A percentile compares a stretch with the other conserved stretches of the same genome.
Evolutionary conservation across 139 green algal species (phyloP).

Genomic region (Microglena sp.): DNA sequence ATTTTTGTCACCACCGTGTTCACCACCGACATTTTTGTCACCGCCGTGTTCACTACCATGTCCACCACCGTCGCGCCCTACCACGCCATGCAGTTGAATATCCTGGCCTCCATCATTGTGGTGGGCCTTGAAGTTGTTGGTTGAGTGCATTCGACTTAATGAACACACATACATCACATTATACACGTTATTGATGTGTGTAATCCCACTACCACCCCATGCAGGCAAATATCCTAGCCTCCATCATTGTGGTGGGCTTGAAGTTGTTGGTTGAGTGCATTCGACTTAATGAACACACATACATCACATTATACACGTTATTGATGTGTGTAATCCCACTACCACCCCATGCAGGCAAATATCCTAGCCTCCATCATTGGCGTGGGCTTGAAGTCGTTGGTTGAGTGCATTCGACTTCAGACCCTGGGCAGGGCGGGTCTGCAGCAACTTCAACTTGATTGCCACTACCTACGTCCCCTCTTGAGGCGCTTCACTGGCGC

Average conservation of each 20-base stretch:
- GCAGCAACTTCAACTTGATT: slow-evolving; percentile 81
- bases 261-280: slow-evolving; percentile 61
- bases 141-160: slow-evolving; percentile 49
- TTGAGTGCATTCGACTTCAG: slow-evolving; percentile 53
- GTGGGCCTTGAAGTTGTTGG: slow-evolving; percentile 53
- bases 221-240: slow-evolving; percentile 27
- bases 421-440: slow-evolving; percentile 44
- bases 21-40: too few species aligned
- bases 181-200: not conserved
- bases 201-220: too few species aligned
- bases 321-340: not conserved
- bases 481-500: slow-evolving; percentile 37
- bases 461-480: slow-evolving; percentile 51
- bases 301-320: not conserved
- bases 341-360: not conserved
- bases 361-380: slow-evolving; percentile 39
- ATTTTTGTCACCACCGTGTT: too few species aligned
- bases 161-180: not conserved
- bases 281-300: slow-evolving; percentile 24
- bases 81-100: slow-evolving; percentile 1
- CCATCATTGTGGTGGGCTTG: slow-evolving; percentile 39
- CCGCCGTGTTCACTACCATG: too few species aligned
- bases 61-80: too few species aligned
- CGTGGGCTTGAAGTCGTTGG: slow-evolving; percentile 51
- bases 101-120: slow-evolving; percentile 38